Conservation (phyloP, 2,329 filamentous ascomycete genomes). For the Neofusicoccum parvum region DNA sequence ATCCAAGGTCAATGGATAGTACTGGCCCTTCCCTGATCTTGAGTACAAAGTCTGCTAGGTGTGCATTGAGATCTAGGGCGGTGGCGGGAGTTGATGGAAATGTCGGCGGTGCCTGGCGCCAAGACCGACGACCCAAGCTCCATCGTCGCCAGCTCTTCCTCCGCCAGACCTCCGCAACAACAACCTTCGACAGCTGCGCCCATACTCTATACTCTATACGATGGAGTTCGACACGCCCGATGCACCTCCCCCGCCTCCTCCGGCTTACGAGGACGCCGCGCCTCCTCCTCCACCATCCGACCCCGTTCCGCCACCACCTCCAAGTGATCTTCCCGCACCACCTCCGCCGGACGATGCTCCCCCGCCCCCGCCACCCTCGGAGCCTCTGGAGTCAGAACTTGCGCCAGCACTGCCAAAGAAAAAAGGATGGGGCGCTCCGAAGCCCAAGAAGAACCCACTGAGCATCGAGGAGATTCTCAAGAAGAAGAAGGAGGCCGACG, state of each 20-base stretch:
- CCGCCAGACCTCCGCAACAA: slow-evolving; percentile 11
- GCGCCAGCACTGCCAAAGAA: slow-evolving; percentile 49
- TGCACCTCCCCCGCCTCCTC: slow-evolving; percentile 21
- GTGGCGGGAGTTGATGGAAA: neutral
- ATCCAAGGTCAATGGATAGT: no score
- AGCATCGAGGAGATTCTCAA: slow-evolving; percentile 84
- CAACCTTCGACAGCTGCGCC: neutral
- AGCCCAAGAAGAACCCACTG: slow-evolving; percentile 56
- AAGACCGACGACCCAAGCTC: slow-evolving; percentile 15
- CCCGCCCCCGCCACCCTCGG: slow-evolving; percentile 24
- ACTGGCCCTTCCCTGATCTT: no score
- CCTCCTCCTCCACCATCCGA: slow-evolving; percentile 46
- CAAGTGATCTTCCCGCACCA: slow-evolving; percentile 25
- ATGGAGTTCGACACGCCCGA: slow-evolving; percentile 11
- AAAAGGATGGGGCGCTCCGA: slow-evolving; percentile 55
- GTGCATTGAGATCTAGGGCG: neutral
- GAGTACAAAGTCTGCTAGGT: no score
- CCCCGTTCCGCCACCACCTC: slow-evolving; percentile 45
- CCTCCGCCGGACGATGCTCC: slow-evolving; percentile 22
- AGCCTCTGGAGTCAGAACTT: slow-evolving; percentile 29
- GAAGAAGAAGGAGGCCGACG: slow-evolving; percentile 84
- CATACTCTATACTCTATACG: no score
- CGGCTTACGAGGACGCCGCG: slow-evolving; percentile 13
- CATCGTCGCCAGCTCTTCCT: slow-evolving; percentile 6
- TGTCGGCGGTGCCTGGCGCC: slow-evolving; percentile 1